Evolutionary conservation across 257 asterid species (phyloP), one percentile per base, ranked within the genome.

Genomic region (Jacaranda mimosifolia): DNA sequence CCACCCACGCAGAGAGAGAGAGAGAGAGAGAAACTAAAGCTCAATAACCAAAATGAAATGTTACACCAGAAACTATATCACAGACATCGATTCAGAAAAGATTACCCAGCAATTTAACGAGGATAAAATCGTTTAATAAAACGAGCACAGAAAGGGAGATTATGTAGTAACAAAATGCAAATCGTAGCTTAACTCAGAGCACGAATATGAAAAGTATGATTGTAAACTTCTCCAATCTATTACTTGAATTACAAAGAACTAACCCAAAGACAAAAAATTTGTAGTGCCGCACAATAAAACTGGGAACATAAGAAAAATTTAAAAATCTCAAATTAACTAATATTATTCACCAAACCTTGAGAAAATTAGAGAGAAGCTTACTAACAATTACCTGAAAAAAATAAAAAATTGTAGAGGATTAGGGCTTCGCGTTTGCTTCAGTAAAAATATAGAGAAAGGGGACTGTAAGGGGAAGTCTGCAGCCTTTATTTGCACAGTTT

Each of bases 391-490:
- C 75, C 75, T 26, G 1, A 6, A 12, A 18, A 18, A 21, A 32
- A 26, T 7, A 48, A 6, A 17, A 9, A 43, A 6, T 35, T 56
- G 36, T 35, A 58, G 48, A 19, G 46, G 70, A 56, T 68, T 77
- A 67, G 75, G 75, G 75, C 74, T 56, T 42, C 9, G n/a, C 19
- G 46, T 26, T 40, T 56, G 72, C 68, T 38, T 56, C 39, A 42
- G 13, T 68, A 75, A 38, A 76, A 21, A 26, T 15, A 18, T 45
- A 3, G 7, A 17, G n/a, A 26, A 56, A 18, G 6, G 5, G 15
- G 1, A 1, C 10, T 10, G 40, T 36, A 60, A 42, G 19, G 15
- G 12, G 45, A 26, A 49, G 40, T 73, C 46, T 10, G 17, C 71
- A 26, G 32, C 32, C 32, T 26, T 26, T 26, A 26, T 26, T 26